Percentiles rank a stretch among this genome's conserved stretches.
phyloP scores from a whole-genome alignment of 2,329 filamentous ascomycete species.

The Zalaria sp. region DNA sequence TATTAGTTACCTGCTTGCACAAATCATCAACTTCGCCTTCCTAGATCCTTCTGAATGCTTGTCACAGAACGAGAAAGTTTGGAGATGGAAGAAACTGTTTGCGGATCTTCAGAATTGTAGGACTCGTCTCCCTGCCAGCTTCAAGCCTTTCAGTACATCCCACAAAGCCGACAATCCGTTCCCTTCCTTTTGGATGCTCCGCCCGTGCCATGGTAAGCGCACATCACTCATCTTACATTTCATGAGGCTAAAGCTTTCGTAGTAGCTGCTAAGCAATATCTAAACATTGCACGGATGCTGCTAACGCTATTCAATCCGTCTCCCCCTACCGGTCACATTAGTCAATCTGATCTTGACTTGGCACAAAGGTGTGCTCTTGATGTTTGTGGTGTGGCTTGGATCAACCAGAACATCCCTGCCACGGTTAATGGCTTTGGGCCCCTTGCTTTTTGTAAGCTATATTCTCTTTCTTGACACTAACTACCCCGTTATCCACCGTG shows the following conservation, averaged over 20 bases:
- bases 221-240: background rate
- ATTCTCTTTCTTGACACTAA: background rate
- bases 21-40: constrained; percentile 28
- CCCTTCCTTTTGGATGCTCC: constrained; percentile 26
- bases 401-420: constrained; percentile 1
- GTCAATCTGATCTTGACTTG: background rate
- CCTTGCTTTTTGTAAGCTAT: constrained; percentile 1
- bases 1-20: constrained; percentile 29
- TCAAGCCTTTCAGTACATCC: constrained; percentile 19
- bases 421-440: constrained; percentile 3
- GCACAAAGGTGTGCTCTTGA: background rate
- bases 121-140: constrained; percentile 15
- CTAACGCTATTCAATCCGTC: background rate
- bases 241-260: background rate
- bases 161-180: constrained; percentile 13
- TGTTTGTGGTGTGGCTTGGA: constrained; percentile 1
- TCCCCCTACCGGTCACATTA: no score
- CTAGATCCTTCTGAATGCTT: background rate
- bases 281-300: background rate
- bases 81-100: background rate
- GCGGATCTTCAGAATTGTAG: constrained; percentile 18
- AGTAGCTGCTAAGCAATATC: constrained; percentile 3
- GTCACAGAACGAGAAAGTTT: no score
- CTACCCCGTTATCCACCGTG: background rate
- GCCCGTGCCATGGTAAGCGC: constrained; percentile 28